A percentile compares a stretch with the other conserved stretches of the same genome.
phyloP scores from a whole-genome alignment of 192 early-diverging fungal genomes.

The Gigaspora rosea region DNA sequence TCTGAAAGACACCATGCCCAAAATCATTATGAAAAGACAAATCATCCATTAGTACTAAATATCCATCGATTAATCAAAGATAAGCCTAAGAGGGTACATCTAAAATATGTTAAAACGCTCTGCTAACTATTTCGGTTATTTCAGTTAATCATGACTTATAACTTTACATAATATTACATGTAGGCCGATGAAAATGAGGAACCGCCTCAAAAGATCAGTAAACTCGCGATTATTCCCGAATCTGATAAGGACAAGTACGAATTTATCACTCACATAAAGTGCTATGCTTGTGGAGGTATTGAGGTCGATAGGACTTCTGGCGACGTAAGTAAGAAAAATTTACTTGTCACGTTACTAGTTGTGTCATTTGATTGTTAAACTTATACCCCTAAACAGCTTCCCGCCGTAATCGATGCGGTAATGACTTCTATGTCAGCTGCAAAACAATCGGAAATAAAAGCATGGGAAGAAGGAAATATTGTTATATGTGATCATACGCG shows the following conservation, averaged over 20 bases:
- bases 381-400: constrained; percentile 49
- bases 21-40: constrained; percentile 71
- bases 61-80: constrained; percentile 67
- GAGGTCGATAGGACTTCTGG: constrained; percentile 58
- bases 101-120: too few species aligned
- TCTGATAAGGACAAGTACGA: constrained; percentile 74
- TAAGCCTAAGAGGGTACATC: constrained; percentile 49
- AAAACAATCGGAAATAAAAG: constrained; percentile 86
- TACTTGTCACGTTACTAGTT: neutral
- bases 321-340: constrained; percentile 43
- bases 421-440: constrained; percentile 78
- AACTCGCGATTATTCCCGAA: constrained; percentile 85
- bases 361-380: too few species aligned
- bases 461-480: constrained; percentile 87
- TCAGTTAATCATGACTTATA: too few species aligned
- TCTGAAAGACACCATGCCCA: constrained; percentile 69
- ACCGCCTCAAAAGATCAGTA: constrained; percentile 90
- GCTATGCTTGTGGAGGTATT: constrained; percentile 74
- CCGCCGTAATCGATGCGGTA: constrained; percentile 65
- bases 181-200: constrained; percentile 49
- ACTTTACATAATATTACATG: constrained; percentile 8
- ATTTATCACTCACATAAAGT: constrained; percentile 70
- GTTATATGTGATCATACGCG: constrained; percentile 83
- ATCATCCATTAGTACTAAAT: constrained; percentile 83
- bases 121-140: too few species aligned